Base-by-base conservation (phyloP, 768 basidiomycete genomes). In the Naganishia vishniacii region DNA sequence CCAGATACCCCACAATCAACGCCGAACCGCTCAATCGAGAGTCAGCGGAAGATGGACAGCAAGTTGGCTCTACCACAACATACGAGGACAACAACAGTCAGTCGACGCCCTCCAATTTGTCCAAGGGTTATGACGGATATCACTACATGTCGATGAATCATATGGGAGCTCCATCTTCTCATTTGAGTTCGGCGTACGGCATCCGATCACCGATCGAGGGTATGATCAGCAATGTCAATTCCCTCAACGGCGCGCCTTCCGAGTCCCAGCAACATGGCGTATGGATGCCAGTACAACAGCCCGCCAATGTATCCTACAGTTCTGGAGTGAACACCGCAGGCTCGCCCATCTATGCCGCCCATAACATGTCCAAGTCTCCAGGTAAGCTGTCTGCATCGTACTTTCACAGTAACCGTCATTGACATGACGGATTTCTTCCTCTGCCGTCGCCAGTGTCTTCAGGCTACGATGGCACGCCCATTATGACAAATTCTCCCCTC, bases 221-320 rank as follows among this genome's bases (percentile, higher is more conserved):
- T 34, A 46, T 44, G 47, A 13, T 32, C 18, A 28, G 16, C 26
- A 48, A 51, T 20, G 20, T 37, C 41, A 41, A 26, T 26, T 13
- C 59, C 11, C 18, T 60, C 25, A 40, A 40, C 42, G 28, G 59
- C 42, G 34, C 29, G 59, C n/a, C 41, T 15, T 29, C 59, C 11
- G 40, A 23, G n/a, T 12, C 56, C 13, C 37, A 42, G 13, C 63
- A 64, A 40, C 53, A 59, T 48, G 63, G 63, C 15, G 63, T 64
- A 9, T 64, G 63, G 63, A 53, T 64, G 29, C 63, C 63, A 11
- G 26, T 64, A 44, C 53, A 64, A 28, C 63, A 64, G 26, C 48
- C 62, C 11, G 23, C 37, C 15, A 63, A 56, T 20, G 37, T n/a
- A 23, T 18, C 53, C 12, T 56, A 40, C 15, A 56, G 53, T 26